Evolutionary conservation across 2,329 filamentous ascomycete species (phyloP), one percentile per base, ranked within the genome.

Genomic region (Xylaria sp.): DNA sequence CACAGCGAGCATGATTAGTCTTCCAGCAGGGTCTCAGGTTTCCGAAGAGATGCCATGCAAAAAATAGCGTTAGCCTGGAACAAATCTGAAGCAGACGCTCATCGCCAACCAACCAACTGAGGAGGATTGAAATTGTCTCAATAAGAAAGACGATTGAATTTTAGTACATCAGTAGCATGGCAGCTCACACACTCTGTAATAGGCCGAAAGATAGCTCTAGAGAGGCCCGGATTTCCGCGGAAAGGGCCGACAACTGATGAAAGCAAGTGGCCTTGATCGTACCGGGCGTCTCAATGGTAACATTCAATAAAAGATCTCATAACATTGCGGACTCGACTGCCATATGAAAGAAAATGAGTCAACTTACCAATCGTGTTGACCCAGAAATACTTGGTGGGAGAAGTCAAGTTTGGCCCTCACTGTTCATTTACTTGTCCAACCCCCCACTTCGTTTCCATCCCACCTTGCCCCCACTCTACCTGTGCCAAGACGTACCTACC

Each of bases 241-340:
- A 69, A 71, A 64, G 69, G 67, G 63, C 69, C 69, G 67, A 69
- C 33, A 66, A 46, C n/a, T 23, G 10, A 60, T 41, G 41, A 59
- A 51, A 9, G 36, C 1, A 18, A 12, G 39, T 36, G 10, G 12
- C 12, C 39, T 41, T 18, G 39, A 18, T 41, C 12, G 12, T 41
- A 41, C 15, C 2, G 20, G 9, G 33, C 33, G 10, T 9, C 33
- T 36, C 10, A 28, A 28, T 4, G 28, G 28, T 28, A 28, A 28
- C 28, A 28, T 28, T 28, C 28, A 28, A 28, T 28, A 28, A 28
- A 28, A 28, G 28, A 28, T 28, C 1, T 36, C 10, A 36, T 36
- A 36, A 36, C 33, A 5, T 10, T 10, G 33, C 7, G 33, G 33
- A 28, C 33, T 36, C 33, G 33, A 36, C 10, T 10, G 33, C 10